phyloP scores from a whole-genome alignment of 345 rosid species.

The Citropsis articulata region DNA sequence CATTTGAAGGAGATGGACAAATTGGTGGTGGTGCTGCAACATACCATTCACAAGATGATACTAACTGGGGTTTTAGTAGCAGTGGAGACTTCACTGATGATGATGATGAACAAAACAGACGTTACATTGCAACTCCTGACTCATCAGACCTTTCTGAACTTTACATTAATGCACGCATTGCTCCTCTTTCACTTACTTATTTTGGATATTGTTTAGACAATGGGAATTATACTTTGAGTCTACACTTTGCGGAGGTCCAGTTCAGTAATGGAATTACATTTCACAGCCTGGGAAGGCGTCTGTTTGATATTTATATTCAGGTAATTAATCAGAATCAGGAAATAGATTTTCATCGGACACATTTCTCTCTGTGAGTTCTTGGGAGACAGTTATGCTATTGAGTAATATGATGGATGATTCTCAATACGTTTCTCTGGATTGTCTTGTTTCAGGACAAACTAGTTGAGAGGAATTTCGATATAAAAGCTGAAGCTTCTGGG shows the following conservation, averaged over 20 bases:
- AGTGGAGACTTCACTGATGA: slow-evolving; percentile 75
- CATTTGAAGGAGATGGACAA: slow-evolving; percentile 48
- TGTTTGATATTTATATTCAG: slow-evolving; percentile 64
- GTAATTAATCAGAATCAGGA: slow-evolving; percentile 24
- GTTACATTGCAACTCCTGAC: slow-evolving; percentile 24
- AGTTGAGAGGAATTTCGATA: slow-evolving; percentile 50
- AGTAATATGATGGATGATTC: neutral
- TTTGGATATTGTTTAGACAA: slow-evolving; percentile 64
- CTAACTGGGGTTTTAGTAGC: slow-evolving; percentile 69
- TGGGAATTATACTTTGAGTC: slow-evolving; percentile 45
- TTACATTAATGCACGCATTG: slow-evolving; percentile 43
- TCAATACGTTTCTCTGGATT: neutral
- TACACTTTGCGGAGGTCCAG: slow-evolving; percentile 59
- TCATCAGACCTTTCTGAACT: slow-evolving; percentile 41
- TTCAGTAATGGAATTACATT: slow-evolving; percentile 46
- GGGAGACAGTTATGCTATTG: too few relatives aligned
- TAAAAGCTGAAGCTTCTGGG: slow-evolving; percentile 46
- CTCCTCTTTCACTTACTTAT: slow-evolving; percentile 67
- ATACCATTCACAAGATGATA: slow-evolving; percentile 28
- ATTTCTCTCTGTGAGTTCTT: neutral
- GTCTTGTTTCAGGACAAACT: slow-evolving; percentile 33
- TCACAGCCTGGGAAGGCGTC: slow-evolving; percentile 55
- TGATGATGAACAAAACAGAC: slow-evolving; percentile 39
- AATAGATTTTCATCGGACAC: neutral
- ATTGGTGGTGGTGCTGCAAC: slow-evolving; percentile 52